These are phyloP conservation scores for Ascocoryne sarcoides DNA, from an alignment of 2,329 filamentous ascomycete genomes.

Conservation along the genomic window DNA sequence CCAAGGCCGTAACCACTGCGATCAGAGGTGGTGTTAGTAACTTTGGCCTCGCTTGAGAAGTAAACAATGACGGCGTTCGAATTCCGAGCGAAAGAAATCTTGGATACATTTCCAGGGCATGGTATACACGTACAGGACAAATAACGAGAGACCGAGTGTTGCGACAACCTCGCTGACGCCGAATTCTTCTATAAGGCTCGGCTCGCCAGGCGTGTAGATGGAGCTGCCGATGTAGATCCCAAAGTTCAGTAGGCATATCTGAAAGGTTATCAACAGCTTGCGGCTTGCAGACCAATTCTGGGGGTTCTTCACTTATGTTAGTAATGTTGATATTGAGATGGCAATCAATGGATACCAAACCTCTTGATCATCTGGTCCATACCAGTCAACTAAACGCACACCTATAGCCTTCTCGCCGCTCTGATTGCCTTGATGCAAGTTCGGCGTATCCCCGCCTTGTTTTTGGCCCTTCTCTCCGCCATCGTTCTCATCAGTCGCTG, in stretches of 20 bases:
- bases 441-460: conserved; percentile 4
- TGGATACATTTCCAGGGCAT: too few species aligned
- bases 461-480: conserved; percentile 27
- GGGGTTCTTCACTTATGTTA: conserved; percentile 41
- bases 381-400: conserved; percentile 42
- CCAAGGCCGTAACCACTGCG: conserved; percentile 53
- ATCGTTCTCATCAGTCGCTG: conserved; percentile 26
- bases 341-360: conserved; percentile 23
- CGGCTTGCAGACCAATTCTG: conserved; percentile 42
- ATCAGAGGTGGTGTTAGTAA: too few species aligned
- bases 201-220: conserved; percentile 38
- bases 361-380: conserved; percentile 37
- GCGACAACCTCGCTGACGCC: conserved; percentile 42
- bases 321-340: conserved; percentile 28
- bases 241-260: conserved; percentile 48
- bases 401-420: conserved; percentile 42
- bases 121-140: too few species aligned
- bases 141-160: conserved; percentile 49
- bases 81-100: too few species aligned
- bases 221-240: conserved; percentile 43
- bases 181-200: conserved; percentile 43
- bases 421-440: conserved; percentile 32
- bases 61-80: too few species aligned
- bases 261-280: conserved; percentile 36
- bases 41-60: too few species aligned